Percentiles rank a stretch among this genome's conserved stretches.
Conservation (phyloP, 306 rosid genomes). For the Delonix regia region DNA sequence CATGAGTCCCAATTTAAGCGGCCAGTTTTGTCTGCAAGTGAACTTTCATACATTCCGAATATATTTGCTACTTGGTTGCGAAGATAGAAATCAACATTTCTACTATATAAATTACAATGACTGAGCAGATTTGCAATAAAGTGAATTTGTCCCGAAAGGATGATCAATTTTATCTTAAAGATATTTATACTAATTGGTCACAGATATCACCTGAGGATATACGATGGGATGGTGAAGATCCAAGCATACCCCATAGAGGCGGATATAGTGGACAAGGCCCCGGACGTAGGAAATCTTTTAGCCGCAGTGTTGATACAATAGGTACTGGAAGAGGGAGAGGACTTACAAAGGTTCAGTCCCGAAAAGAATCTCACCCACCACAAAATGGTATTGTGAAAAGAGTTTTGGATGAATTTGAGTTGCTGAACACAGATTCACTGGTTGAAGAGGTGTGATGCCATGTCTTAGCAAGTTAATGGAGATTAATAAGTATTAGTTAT, state of each 20-base stretch:
- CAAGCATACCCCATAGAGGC: conserved; percentile 52
- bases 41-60: neutral
- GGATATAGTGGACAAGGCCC: conserved; percentile 62
- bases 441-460: conserved; percentile 77
- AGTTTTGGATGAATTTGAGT: conserved; percentile 72
- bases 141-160: neutral
- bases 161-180: neutral
- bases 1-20: neutral
- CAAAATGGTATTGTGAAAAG: conserved; percentile 80
- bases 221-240: conserved; percentile 81
- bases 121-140: neutral
- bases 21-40: neutral
- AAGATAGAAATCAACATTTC: neutral
- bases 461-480: conserved; percentile 17
- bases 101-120: neutral
- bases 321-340: conserved; percentile 82
- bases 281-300: conserved; percentile 55
- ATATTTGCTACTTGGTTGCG: neutral
- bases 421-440: conserved; percentile 75
- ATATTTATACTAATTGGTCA: conserved; percentile 1
- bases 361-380: conserved; percentile 59
- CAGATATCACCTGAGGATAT: conserved; percentile 89
- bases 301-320: conserved; percentile 47
- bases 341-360: conserved; percentile 51
- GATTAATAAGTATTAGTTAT: neutral